A percentile compares a stretch with the other conserved stretches of the same genome.
phyloP scores from a whole-genome alignment of 1,284 basidiomycete genomes.

The Fomes fomentarius region DNA sequence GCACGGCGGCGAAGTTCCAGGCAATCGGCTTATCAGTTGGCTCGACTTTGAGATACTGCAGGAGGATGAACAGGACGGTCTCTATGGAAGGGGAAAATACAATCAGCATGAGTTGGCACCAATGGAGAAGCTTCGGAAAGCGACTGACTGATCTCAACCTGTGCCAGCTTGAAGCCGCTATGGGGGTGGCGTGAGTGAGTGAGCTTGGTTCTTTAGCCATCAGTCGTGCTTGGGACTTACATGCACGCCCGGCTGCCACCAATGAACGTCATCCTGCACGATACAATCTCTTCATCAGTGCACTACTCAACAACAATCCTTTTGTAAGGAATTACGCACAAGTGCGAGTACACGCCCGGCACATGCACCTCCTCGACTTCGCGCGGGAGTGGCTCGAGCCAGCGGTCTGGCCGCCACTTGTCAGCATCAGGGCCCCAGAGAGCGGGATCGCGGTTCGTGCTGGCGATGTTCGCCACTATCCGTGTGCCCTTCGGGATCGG shows the following conservation, averaged over 20 bases:
- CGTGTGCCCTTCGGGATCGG: slow-evolving; percentile 14
- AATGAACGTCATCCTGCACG: slow-evolving; percentile 36
- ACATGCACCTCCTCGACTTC: slow-evolving; percentile 8
- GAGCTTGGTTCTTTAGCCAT: no score
- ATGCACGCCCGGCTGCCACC: slow-evolving; percentile 36
- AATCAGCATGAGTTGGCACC: slow-evolving; percentile 2
- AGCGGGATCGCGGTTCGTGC: neutral
- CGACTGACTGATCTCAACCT: slow-evolving; percentile 18
- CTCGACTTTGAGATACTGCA: slow-evolving; percentile 23
- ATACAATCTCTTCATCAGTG: no score
- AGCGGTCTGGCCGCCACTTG: slow-evolving; percentile 11
- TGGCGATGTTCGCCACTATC: slow-evolving; percentile 9
- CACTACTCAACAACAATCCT: no score
- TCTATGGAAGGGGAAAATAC: slow-evolving; percentile 19
- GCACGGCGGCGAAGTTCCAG: slow-evolving; percentile 25
- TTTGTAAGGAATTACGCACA: slow-evolving; percentile 8
- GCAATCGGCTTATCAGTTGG: slow-evolving; percentile 14
- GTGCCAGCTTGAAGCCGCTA: slow-evolving; percentile 21
- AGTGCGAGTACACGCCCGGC: slow-evolving; percentile 11
- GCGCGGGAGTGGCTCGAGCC: slow-evolving; percentile 10
- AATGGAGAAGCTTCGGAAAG: neutral
- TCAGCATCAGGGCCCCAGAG: slow-evolving; percentile 8
- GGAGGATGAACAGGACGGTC: slow-evolving; percentile 20
- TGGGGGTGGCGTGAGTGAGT: no score
- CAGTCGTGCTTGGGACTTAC: slow-evolving; percentile 16